Evolutionary conservation across 73 alveolate genomes (phyloP), one percentile per base, ranked within the genome.

Genomic region (Stentor coeruleus): DNA sequence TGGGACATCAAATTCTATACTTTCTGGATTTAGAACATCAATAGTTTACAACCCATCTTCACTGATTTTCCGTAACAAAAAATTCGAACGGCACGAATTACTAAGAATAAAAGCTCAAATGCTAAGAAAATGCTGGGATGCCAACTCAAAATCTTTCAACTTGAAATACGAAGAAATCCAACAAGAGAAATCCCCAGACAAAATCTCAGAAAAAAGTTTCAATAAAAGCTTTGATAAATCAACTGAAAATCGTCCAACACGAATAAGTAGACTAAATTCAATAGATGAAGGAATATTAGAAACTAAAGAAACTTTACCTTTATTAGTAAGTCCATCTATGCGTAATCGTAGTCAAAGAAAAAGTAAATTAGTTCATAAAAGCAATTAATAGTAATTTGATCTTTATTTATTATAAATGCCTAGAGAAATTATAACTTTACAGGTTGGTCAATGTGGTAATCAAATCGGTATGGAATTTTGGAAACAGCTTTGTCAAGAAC

Each of bases 381-480:
- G 15, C 72, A 55, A 15, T 55, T n/a, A n/a, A n/a, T n/a, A n/a
- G 72, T 15, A 55, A 55, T n/a, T 55, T 15, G 72, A 55, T 15
- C n/a, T 15, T 55, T 55, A 15, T 15, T n/a, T 55, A n/a, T 15
- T n/a, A 49, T 49, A 89, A 85, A 98, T 98, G 99, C 99, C 99
- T 35, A 94, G 99, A 85, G 99, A 98, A 91, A 98, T 98, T 79
- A 98, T 98, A 87, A 97, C 99, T 35, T 89, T 94, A 26, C 98
- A 98, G 93, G 99, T 98, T 39, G 99, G 99, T 81, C 99, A 98
- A 91, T 98, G 99, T 90, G 99, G 99, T 59, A 98, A 98, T 85
- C 97, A 98, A 91, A 93, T 98, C 59, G 99, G 99, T 30, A 94
- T 93, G 89, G 99, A 97, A 83, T 98, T 98, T 92, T 98, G 99